Base-by-base conservation (phyloP, 805 yeast species). In the Starmerella bombicola region DNA sequence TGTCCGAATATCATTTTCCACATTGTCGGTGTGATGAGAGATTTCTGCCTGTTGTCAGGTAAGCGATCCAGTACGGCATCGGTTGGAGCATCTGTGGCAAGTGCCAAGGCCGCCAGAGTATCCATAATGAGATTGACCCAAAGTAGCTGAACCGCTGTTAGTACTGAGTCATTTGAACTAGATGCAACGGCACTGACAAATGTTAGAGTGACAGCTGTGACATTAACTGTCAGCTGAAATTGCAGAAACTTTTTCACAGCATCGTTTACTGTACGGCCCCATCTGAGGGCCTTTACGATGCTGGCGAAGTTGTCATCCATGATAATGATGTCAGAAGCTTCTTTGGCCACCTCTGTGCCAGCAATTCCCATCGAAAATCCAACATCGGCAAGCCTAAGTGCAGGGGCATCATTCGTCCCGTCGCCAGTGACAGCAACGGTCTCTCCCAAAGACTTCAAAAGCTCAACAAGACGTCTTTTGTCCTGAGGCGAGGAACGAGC, bases 91-190 rank as follows among this genome's bases (percentile, higher is more conserved):
- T 91, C 98, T 3, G 98, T 91, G 5, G 98, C 98, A 53, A 91
- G 70, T 0, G 98, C 98, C 53, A 91, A 69, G 3, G 98, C 98
- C 3, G 98, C 98, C 48, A 91, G 71, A 0, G 98, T 91, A 61
- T 91, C 98, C 98, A 91, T 91, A 54, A 91, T 91, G 60, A 91
- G 69, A 61, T 91, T 91, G 37, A 91, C 96, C 98, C 98, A 91
- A 48, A 91, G 68, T 51, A 91, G 73, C 64, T 91, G 98, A 34
- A 91, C 98, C 1, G 98, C 98, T 22, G 97, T 88, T 54, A 91
- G 68, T 8, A 91, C 98, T 4, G 96, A 82, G 30, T 71, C 63
- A 50, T 86, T 88, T 36, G 76, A 79, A 21, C 74, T 61, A 4
- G 85, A 76, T 1, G 86, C 83, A 39, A 88, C 93, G 10, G 98